phyloP scores from a whole-genome alignment of 371 early-diverging fungal species.

The Mucor sp. region DNA sequence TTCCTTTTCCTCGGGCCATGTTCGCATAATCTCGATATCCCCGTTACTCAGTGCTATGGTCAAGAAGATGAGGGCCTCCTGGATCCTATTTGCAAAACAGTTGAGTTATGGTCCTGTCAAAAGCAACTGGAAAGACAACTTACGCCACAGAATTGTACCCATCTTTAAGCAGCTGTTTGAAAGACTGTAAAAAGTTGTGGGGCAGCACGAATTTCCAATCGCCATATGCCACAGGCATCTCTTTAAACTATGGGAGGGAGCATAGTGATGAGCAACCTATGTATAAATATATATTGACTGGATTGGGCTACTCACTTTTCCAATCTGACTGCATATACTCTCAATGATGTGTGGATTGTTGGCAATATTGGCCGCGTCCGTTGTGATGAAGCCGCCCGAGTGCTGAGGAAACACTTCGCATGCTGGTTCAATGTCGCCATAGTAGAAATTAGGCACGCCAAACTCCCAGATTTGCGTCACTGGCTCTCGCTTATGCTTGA shows the following conservation, averaged over 20 bases:
- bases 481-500: constrained; percentile 20
- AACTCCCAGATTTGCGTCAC: constrained; percentile 24
- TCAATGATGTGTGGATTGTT: constrained; percentile 8
- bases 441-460: constrained; percentile 13
- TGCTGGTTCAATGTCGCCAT: constrained; percentile 10
- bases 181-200: neutral
- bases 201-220: constrained; percentile 26
- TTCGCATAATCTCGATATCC: neutral
- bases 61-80: neutral
- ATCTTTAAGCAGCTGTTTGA: neutral
- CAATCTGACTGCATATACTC: neutral
- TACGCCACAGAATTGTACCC: neutral
- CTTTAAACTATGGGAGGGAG: constrained; percentile 21
- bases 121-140: neutral
- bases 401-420: constrained; percentile 19
- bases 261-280: too few species aligned
- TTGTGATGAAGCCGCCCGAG: constrained; percentile 27
- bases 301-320: neutral
- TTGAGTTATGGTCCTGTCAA: neutral
- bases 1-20: constrained; percentile 8
- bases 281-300: too few species aligned
- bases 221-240: constrained; percentile 1
- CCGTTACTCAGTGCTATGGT: constrained; percentile 9
- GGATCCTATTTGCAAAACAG: neutral
- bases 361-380: constrained; percentile 17